phyloP scores from a whole-genome alignment of 1,284 basidiomycete genomes.

The Psilocybe mexicana region DNA sequence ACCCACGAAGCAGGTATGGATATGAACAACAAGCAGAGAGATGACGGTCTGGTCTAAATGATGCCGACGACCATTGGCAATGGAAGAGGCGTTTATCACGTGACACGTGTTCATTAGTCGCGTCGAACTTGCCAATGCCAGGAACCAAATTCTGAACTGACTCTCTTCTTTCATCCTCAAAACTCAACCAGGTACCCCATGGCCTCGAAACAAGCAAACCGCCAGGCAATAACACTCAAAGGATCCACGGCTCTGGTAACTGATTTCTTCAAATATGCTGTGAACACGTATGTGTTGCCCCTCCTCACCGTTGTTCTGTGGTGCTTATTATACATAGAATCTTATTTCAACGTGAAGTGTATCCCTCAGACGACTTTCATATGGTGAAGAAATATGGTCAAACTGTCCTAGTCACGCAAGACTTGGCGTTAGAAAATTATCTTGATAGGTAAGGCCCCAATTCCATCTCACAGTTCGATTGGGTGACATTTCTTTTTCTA shows the following conservation, averaged over 20 bases:
- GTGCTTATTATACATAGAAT: slow-evolving; percentile 56
- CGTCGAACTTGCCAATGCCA: slow-evolving; percentile 6
- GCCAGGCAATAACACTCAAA: slow-evolving; percentile 89
- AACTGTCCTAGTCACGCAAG: slow-evolving; percentile 92
- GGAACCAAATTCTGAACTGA: slow-evolving; percentile 3
- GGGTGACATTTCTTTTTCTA: slow-evolving; percentile 5
- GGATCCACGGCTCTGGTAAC: slow-evolving; percentile 95
- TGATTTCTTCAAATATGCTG: slow-evolving; percentile 98
- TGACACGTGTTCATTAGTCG: slow-evolving; percentile 23
- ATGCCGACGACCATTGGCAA: too few species aligned
- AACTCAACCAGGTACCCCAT: slow-evolving; percentile 24
- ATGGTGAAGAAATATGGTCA: slow-evolving; percentile 99
- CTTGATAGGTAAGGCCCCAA: slow-evolving; percentile 65
- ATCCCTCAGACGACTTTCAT: slow-evolving; percentile 98
- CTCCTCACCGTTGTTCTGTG: slow-evolving; percentile 5
- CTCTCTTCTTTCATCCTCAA: slow-evolving; percentile 10
- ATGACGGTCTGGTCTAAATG: not conserved
- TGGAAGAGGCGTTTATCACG: slow-evolving; percentile 12
- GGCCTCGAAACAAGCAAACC: slow-evolving; percentile 64
- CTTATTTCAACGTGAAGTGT: slow-evolving; percentile 95
- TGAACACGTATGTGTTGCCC: slow-evolving; percentile 75
- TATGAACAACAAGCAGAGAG: not conserved
- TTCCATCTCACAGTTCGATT: slow-evolving; percentile 13
- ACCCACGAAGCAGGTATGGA: not conserved
- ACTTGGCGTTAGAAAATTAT: slow-evolving; percentile 91